phyloP scores from a whole-genome alignment of 495 filamentous ascomycete genomes.

The Lophium mytilinum region DNA sequence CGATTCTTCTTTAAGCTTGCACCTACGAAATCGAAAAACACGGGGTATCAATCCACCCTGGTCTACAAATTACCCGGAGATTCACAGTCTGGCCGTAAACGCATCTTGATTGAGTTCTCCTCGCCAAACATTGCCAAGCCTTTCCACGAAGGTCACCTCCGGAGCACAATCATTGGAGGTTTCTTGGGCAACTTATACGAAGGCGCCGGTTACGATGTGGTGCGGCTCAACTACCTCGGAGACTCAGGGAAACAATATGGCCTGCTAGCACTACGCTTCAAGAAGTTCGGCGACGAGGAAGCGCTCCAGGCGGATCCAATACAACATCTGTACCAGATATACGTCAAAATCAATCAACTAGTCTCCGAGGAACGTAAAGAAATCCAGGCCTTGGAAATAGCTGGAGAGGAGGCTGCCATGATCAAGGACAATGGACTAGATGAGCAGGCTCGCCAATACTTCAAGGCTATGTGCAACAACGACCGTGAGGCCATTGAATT shows the following conservation, averaged over 20 bases:
- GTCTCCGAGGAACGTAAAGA: constrained; percentile 52
- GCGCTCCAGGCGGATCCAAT: constrained; percentile 54
- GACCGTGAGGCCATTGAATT: constrained; percentile 65
- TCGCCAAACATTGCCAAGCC: constrained; percentile 71
- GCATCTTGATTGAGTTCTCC: constrained; percentile 56
- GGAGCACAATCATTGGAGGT: constrained; percentile 69
- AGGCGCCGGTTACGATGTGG: constrained; percentile 63
- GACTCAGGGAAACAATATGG: constrained; percentile 76
- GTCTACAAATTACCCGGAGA: constrained; percentile 29
- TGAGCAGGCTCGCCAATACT: constrained; percentile 66
- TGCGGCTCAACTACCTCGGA: constrained; percentile 66
- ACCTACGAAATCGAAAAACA: constrained; percentile 29
- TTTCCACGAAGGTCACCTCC: constrained; percentile 64
- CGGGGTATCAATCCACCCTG: constrained; percentile 38
- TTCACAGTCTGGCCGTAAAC: constrained; percentile 33
- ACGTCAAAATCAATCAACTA: constrained; percentile 42
- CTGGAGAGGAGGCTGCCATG: constrained; percentile 43
- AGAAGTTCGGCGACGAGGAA: constrained; percentile 55
- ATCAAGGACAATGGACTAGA: constrained; percentile 56
- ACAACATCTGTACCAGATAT: constrained; percentile 61
- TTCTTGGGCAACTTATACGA: constrained; percentile 63
- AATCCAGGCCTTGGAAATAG: constrained; percentile 50
- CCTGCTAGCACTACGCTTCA: constrained; percentile 59
- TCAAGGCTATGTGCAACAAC: constrained; percentile 84
- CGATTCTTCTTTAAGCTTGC: constrained; percentile 65